phyloP scores from a whole-genome alignment of 2,329 filamentous ascomycete genomes.

The Magnaporthiopsis rhizophila region DNA sequence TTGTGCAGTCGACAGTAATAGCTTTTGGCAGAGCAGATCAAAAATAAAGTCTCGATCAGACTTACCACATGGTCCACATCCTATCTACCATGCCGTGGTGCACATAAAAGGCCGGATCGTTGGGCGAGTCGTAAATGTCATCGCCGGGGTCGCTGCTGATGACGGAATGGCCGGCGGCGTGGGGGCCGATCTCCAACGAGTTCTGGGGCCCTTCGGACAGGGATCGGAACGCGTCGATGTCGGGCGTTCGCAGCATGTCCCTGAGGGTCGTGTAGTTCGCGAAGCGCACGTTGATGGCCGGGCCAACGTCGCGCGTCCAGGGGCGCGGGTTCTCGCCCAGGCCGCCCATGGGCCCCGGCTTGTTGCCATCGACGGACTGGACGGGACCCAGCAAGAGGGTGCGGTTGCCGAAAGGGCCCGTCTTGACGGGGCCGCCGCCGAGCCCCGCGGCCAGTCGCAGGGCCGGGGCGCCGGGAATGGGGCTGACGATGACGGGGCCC shows the following conservation, averaged over 20 bases:
- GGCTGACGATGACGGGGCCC: slow-evolving; percentile 12
- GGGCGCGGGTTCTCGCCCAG: slow-evolving; percentile 28
- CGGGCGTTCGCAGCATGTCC: slow-evolving; percentile 22
- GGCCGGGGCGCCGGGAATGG: slow-evolving; percentile 13
- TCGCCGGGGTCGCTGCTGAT: slow-evolving; percentile 15
- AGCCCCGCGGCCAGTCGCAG: slow-evolving; percentile 2
- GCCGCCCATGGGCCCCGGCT: slow-evolving; percentile 11
- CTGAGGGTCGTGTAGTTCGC: slow-evolving; percentile 21
- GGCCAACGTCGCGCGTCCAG: slow-evolving; percentile 22
- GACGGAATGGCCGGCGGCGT: slow-evolving; percentile 20
- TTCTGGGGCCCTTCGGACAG: slow-evolving; percentile 26
- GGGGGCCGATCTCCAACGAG: slow-evolving; percentile 19
- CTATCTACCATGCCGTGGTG: slow-evolving; percentile 15
- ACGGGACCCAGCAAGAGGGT: slow-evolving; percentile 25
- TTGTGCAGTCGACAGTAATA: neutral
- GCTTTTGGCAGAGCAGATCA: neutral
- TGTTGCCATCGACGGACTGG: too few relatives aligned
- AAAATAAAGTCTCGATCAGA: neutral
- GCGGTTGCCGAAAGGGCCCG: slow-evolving; percentile 34
- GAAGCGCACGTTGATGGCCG: slow-evolving; percentile 21
- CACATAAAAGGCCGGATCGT: slow-evolving; percentile 20
- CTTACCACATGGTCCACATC: slow-evolving; percentile 16
- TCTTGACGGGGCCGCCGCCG: slow-evolving; percentile 43
- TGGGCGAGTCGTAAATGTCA: slow-evolving; percentile 15
- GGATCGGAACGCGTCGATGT: slow-evolving; percentile 26